Evolutionary conservation across 257 asterid species (phyloP), one percentile per base, ranked within the genome.

Genomic region (Jaltomata sinuosa): DNA sequence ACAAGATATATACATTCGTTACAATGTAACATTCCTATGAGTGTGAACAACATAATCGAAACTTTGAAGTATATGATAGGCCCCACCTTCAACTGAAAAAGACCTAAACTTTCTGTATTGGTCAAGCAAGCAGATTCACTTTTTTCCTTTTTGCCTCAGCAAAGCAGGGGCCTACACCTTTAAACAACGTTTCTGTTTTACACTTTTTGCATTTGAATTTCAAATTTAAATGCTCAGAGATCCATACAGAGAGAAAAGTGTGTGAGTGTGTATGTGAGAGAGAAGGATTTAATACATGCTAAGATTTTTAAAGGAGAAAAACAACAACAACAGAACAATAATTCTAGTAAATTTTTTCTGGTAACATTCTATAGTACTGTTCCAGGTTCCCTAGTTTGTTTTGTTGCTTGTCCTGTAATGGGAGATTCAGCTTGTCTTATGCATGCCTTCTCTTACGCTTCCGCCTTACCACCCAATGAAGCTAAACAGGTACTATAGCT

Each of bases 391-490:
- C 12, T 2, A 67, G 27, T 53, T 49, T 49, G 81, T 76, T 76
- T 76, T 76, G 10, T 76, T 25, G 61, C 31, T 74, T 16, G 81
- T 76, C 62, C 15, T 74, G 54, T 84, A 78, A 96, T 94, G 99
- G 98, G 93, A 87, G 99, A 94, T 83, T 87, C 97, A 57, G 83
- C 97, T 83, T 93, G 95, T 90, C 89, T 94, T 80, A 87, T 96
- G 90, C 97, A 88, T 80, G 91, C 96, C 50, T 91, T 92, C 88
- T 91, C 97, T 55, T 93, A 93, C 79, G 91, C 96, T 86, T 90
- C 98, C 82, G 94, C 89, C 21, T 82, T 89, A 22, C 92, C 96
- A 22, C 92, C 95, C 62, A 90, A 85, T 85, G 94, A 93, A 85
- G 85, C 94, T 86, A 92, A 90, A 57, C 97, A 88, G 94, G 98